Conservation (phyloP, 2,329 filamentous ascomycete species). For the Ophiostoma himal-ulmi region DNA sequence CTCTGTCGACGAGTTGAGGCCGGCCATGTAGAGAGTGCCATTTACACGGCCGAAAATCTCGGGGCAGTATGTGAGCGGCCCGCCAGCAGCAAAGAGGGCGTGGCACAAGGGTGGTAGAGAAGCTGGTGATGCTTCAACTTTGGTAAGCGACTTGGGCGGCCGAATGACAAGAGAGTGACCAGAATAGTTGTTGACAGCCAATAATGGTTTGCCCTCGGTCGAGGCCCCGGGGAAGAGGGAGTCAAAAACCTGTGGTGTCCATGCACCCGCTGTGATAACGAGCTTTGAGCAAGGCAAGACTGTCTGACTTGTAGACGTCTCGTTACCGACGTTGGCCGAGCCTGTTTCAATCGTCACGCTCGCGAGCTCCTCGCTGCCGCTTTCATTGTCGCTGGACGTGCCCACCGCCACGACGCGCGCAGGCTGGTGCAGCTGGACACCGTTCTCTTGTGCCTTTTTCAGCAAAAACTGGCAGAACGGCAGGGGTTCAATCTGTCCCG, state of each 20-base stretch:
- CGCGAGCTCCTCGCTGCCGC: conserved; percentile 36
- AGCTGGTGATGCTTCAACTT: conserved; percentile 35
- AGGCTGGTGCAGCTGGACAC: conserved; percentile 61
- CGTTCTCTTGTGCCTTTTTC: conserved; percentile 48
- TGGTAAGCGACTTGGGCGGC: conserved; percentile 35
- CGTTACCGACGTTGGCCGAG: neutral
- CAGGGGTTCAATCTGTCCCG: conserved; percentile 65
- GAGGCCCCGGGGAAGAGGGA: conserved; percentile 51
- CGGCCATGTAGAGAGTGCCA: conserved; percentile 67
- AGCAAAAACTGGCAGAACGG: conserved; percentile 62
- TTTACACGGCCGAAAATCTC: conserved; percentile 64
- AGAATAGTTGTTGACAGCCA: conserved; percentile 58
- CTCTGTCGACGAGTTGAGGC: conserved; percentile 58
- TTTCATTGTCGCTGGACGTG: conserved; percentile 42
- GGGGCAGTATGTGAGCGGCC: conserved; percentile 52
- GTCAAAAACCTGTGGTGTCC: conserved; percentile 62
- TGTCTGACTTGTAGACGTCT: conserved; percentile 33
- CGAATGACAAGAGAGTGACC: conserved; percentile 67
- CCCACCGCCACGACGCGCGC: conserved; percentile 49
- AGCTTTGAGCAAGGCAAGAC: conserved; percentile 59
- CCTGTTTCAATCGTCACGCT: conserved; percentile 38
- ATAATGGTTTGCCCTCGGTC: conserved; percentile 34
- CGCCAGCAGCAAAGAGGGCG: conserved; percentile 61
- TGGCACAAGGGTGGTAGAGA: conserved; percentile 42
- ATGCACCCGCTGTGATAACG: conserved; percentile 63